Base-by-base conservation (phyloP, 345 rosid species). In the Acer saccharum region DNA sequence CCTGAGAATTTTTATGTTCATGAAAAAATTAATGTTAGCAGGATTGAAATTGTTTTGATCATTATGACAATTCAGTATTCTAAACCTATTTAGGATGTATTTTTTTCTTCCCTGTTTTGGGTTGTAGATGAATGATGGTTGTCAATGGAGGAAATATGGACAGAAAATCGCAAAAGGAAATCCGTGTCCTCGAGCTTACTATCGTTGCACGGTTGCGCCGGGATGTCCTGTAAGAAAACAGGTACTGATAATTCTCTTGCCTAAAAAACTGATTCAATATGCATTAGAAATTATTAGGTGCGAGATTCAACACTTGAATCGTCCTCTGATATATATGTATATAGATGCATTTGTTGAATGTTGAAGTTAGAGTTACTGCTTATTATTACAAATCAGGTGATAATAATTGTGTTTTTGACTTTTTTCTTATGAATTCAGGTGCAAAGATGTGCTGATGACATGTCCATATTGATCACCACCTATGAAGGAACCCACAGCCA, bases 131-230 rank as follows among this genome's bases (percentile, higher is more conserved):
- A 91, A 88, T 44, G 98, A 94, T 86, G 98, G 98, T 48, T 93
- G 98, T 72, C 98, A 94, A 77, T 94, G 98, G 98, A 90, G 97
- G 81, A 94, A 94, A 88, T 94, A 94, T 77, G 98, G 98, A 39
- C 97, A 94, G 78, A 94, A 94, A 77, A 89, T 91, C 55, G 81
- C 97, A 0, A 94, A 94, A 86, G 97, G 95, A 65, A 94, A 93
- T 63, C 97, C 98, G 54, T 93, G 98, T 75, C 98, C 98, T 10
- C 87, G 97, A 77, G 98, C 97, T 39, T 94, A 94, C 62, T 94
- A 91, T 77, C 97, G 97, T 18, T 94, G 97, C 85, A 94, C 98
- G 0, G 88, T 93, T 77, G 88, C 93, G 64, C 82, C 93, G 43
- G 88, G 87, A 17, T 94, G 98, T 73, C 97, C 98, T 0, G 98